Conservation (phyloP, 139 green algal species). For the Tetraselmis striata region DNA sequence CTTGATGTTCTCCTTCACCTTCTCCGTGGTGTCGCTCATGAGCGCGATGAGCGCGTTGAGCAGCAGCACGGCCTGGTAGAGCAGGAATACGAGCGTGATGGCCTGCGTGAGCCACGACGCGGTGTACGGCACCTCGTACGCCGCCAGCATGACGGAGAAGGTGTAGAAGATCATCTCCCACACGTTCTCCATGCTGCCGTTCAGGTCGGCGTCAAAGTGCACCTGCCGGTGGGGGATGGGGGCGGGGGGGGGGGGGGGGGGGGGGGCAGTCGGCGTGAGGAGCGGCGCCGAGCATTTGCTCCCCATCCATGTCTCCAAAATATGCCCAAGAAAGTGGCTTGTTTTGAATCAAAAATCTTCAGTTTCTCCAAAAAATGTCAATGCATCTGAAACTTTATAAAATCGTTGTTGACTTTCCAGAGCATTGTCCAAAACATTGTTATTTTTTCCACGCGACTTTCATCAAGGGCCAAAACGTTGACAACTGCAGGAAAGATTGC, state of each 20-base stretch:
- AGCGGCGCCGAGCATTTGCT: no score
- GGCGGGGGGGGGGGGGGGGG: no score
- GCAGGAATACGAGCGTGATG: neutral
- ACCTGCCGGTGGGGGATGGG: neutral
- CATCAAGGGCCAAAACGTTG: no score
- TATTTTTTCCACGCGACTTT: no score
- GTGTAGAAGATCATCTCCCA: neutral
- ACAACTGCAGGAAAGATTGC: no score
- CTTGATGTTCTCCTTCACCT: neutral
- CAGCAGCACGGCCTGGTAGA: neutral
- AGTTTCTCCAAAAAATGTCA: no score
- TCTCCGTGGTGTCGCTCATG: neutral
- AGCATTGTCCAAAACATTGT: no score
- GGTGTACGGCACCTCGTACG: neutral
- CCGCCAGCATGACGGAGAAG: neutral
- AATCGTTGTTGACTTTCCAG: no score
- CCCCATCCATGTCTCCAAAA: no score
- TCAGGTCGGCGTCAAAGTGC: neutral
- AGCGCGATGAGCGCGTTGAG: neutral
- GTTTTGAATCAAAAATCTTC: neutral
- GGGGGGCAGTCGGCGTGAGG: no score
- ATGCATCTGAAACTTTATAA: no score
- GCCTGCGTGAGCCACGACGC: neutral
- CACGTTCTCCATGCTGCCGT: neutral
- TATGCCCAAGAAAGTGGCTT: no score